Evolutionary conservation across 805 yeast species (phyloP).

Genomic region (Nematodospora valgi): DNA sequence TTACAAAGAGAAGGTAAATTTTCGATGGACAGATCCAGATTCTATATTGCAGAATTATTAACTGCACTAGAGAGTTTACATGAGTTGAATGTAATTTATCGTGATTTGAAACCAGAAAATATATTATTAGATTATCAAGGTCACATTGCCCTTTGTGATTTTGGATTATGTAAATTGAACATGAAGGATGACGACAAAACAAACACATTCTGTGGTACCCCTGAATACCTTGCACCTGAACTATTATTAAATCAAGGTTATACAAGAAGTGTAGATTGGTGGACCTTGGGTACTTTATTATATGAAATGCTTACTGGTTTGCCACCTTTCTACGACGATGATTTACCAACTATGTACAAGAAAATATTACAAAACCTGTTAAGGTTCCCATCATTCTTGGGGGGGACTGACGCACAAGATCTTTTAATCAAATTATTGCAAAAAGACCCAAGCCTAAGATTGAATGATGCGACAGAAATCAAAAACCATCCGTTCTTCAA

Average conservation of each 20-base stretch:
- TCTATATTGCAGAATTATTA: constrained; percentile 90
- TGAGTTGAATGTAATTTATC: constrained; percentile 85
- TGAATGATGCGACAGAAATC: constrained; percentile 82
- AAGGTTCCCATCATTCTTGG: constrained; percentile 80
- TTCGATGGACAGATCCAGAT: constrained; percentile 82
- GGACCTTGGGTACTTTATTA: constrained; percentile 93
- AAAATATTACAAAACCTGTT: constrained; percentile 88
- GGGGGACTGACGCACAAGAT: constrained; percentile 79
- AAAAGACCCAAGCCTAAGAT: constrained; percentile 79
- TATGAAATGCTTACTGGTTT: constrained; percentile 96
- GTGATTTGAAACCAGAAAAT: constrained; percentile 96
- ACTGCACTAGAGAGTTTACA: constrained; percentile 92
- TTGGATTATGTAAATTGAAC: constrained; percentile 92
- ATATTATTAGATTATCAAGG: constrained; percentile 94
- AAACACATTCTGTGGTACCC: constrained; percentile 96
- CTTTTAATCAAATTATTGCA: constrained; percentile 69
- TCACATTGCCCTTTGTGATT: constrained; percentile 95
- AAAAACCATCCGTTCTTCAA: constrained; percentile 81
- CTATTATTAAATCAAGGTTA: constrained; percentile 87
- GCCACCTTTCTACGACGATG: constrained; percentile 97
- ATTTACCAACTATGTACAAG: constrained; percentile 87
- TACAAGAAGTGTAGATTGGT: constrained; percentile 95
- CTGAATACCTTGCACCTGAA: constrained; percentile 96
- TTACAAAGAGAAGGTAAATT: constrained; percentile 88
- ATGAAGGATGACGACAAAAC: constrained; percentile 88